A percentile compares a stretch with the other conserved stretches of the same genome.
These are phyloP conservation scores for Saccharomyces hybrid DNA, from an alignment of 1,139 yeast species.

Conservation along the genomic window DNA sequence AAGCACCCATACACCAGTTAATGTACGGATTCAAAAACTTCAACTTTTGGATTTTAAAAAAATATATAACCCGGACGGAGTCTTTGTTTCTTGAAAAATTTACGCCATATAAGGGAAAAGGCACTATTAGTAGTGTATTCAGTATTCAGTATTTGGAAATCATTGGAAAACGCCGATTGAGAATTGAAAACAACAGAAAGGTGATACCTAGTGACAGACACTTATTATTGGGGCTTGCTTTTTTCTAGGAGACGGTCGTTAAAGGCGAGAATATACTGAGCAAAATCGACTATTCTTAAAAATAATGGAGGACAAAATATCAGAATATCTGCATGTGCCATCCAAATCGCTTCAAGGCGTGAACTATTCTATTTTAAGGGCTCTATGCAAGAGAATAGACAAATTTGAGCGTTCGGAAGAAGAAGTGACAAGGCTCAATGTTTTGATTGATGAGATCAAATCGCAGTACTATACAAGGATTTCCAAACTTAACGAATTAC, in stretches of 20 bases:
- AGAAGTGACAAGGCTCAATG: slow-evolving; percentile 13
- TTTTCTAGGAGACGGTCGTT: not conserved
- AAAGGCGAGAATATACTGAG: not conserved
- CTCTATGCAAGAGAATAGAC: slow-evolving; percentile 1
- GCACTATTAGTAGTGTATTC: not conserved
- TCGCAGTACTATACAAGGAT: slow-evolving; percentile 35
- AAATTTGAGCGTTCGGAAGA: slow-evolving; percentile 5
- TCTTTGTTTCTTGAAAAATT: not conserved
- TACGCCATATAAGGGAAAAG: not conserved
- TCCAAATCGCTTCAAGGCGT: not conserved
- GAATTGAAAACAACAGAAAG: not conserved
- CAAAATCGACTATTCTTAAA: not conserved
- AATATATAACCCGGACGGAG: not conserved
- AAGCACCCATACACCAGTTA: not conserved
- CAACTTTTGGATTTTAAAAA: not conserved
- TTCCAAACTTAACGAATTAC: slow-evolving; percentile 31
- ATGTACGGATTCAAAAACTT: not conserved
- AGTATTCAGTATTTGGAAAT: not conserved
- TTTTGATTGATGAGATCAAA: slow-evolving; percentile 47
- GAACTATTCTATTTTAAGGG: not conserved
- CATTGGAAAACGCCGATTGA: not conserved
- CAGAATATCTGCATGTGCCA: not conserved
- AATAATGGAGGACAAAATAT: slow-evolving; percentile 1
- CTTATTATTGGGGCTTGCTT: not conserved
- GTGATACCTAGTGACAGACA: not conserved